Evolutionary conservation across 768 basidiomycete genomes (phyloP).

Genomic region (Fomitopsis serialis): DNA sequence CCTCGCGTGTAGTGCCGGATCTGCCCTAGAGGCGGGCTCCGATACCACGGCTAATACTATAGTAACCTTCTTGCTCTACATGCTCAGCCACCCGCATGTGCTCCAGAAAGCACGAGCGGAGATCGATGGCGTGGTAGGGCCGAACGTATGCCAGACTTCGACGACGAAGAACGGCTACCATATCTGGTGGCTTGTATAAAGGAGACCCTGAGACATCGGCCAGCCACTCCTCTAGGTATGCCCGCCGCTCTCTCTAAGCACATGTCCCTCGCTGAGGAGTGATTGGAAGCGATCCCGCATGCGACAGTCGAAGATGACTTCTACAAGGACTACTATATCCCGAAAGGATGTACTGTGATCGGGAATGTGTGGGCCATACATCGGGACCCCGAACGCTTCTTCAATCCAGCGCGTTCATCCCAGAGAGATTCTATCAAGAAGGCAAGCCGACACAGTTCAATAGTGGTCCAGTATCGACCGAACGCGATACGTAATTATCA

Average conservation of each 20-base stretch:
- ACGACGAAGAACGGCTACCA: slow-evolving; percentile 45
- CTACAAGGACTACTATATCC: slow-evolving; percentile 22
- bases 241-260: too few relatives aligned
- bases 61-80: slow-evolving; percentile 20
- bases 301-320: slow-evolving; percentile 15
- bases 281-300: not conserved
- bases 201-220: slow-evolving; percentile 25
- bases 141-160: slow-evolving; percentile 49
- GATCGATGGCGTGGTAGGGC: slow-evolving; percentile 50
- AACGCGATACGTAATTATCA: not conserved
- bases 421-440: slow-evolving; percentile 15
- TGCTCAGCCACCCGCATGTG: slow-evolving; percentile 12
- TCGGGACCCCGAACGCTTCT: slow-evolving; percentile 14
- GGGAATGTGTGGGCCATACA: slow-evolving; percentile 23
- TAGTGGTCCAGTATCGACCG: slow-evolving; percentile 6
- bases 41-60: slow-evolving; percentile 25
- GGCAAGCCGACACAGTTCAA: slow-evolving; percentile 3
- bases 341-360: slow-evolving; percentile 19
- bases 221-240: not conserved
- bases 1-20: slow-evolving; percentile 23
- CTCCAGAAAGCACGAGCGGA: slow-evolving; percentile 51
- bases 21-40: slow-evolving; percentile 26
- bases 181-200: slow-evolving; percentile 48
- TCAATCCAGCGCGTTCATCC: slow-evolving; percentile 16
- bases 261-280: too few relatives aligned